These are phyloP conservation scores for Tylopilus sp. DNA, from an alignment of 1,284 basidiomycete genomes.

Conservation along the genomic window DNA sequence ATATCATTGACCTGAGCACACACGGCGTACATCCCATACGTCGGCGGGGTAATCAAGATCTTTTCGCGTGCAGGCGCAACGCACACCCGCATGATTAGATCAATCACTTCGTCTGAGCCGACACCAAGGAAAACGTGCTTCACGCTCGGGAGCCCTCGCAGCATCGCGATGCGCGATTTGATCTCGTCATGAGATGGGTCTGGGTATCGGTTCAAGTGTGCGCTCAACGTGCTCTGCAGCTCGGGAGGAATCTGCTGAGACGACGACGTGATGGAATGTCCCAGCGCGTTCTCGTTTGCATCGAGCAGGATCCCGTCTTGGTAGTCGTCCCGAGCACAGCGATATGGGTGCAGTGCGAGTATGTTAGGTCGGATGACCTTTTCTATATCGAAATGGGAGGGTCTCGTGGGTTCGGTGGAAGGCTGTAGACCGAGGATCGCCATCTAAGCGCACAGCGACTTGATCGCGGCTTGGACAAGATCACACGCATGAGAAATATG, in stretches of 20 bases:
- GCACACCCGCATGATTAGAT: constrained; percentile 88
- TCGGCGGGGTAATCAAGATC: constrained; percentile 87
- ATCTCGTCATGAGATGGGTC: constrained; percentile 80
- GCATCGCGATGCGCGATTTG: constrained; percentile 70
- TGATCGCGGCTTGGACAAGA: background rate
- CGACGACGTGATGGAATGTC: constrained; percentile 74
- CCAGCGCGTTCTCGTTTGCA: constrained; percentile 95
- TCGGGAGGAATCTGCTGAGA: constrained; percentile 29
- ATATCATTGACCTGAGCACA: constrained; percentile 96
- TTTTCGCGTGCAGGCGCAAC: constrained; percentile 81
- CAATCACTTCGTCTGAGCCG: constrained; percentile 96
- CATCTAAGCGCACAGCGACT: constrained; percentile 29
- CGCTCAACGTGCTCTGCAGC: constrained; percentile 37
- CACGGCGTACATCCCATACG: constrained; percentile 97
- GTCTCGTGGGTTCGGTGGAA: constrained; percentile 45
- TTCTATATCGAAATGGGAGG: constrained; percentile 80
- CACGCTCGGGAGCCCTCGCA: constrained; percentile 63
- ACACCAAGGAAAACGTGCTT: constrained; percentile 93
- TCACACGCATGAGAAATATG: background rate
- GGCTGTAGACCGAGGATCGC: constrained; percentile 44
- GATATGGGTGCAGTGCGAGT: constrained; percentile 87
- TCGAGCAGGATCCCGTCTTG: constrained; percentile 92
- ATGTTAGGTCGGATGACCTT: constrained; percentile 92
- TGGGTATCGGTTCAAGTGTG: constrained; percentile 82
- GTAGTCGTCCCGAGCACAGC: constrained; percentile 97